Base-by-base conservation (phyloP, 257 asterid genomes). In the Avicennia marina region DNA sequence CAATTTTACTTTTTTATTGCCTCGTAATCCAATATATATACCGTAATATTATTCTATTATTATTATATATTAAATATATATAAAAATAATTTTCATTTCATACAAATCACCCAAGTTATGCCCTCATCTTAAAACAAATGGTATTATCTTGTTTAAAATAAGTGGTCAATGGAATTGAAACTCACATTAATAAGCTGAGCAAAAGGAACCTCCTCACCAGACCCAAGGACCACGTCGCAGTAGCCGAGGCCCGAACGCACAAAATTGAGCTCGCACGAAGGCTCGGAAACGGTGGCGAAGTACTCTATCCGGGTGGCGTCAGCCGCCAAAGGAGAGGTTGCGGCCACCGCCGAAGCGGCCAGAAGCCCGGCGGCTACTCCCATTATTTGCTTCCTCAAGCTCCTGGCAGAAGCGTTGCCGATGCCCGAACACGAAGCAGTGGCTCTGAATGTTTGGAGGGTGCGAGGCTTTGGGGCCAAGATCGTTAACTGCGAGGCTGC, bases 221-320 rank as follows among this genome's bases (percentile, higher is more conserved):
- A 78, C 6, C 97, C 97, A 57, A 86, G 76, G 32, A 63, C 67
- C 34, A 89, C 49, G 31, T 89, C 97, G 65, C 97, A 89, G 73
- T 83, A 89, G 16, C 97, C 97, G 20, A 89, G 97, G 3, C 95
- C 94, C 9, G 95, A 89, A 4, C 65, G 72, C 4, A 76, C 95
- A 12, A 76, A 86, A 34, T 49, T 86, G 71, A 89, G 73, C 80
- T 86, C 93, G 42, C 97, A 89, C 12, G 83, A 62, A 0, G 97
- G 97, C 63, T 89, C 95, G 10, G 95, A 48, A 0, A 79, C 74
- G 29, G 97, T 89, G 66, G 97, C 97, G 62, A 70, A 89, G 79
- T 89, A 89, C 74, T 89, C 80, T 29, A 89, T 80, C 57, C 95
- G 74, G 20, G 95, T 86, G 72, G 97, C 95, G 27, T 73, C 80